A percentile compares a stretch with the other conserved stretches of the same genome.
phyloP scores from a whole-genome alignment of 1,284 basidiomycete genomes.

The Trichosporon coremiiforme region DNA sequence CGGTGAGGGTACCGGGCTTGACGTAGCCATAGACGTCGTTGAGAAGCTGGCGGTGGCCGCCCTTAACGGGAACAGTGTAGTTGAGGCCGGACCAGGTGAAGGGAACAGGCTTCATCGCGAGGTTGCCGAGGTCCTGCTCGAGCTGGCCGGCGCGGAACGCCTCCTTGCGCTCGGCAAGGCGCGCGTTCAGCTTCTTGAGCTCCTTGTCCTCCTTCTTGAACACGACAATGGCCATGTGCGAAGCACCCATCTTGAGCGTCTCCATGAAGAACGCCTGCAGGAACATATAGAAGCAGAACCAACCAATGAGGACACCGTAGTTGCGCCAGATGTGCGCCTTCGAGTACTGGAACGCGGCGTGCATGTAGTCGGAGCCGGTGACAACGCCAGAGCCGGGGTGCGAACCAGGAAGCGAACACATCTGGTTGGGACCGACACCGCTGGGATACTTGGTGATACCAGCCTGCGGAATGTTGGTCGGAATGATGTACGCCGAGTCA shows the following conservation, averaged over 20 bases:
- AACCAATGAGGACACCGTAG: constrained; percentile 59
- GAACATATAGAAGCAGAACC: constrained; percentile 65
- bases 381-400: constrained; percentile 46
- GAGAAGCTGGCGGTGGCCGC: constrained; percentile 59
- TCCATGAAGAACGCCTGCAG: constrained; percentile 55
- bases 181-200: constrained; percentile 66
- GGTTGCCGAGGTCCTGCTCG: constrained; percentile 53
- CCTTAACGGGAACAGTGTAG: constrained; percentile 61
- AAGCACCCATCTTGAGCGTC: constrained; percentile 46
- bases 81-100: constrained; percentile 58
- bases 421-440: constrained; percentile 55
- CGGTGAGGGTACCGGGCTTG: constrained; percentile 62
- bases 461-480: constrained; percentile 64
- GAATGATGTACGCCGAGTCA: constrained; percentile 69
- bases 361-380: constrained; percentile 54
- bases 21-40: constrained; percentile 63
- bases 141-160: constrained; percentile 53
- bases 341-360: constrained; percentile 50
- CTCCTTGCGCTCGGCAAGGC: constrained; percentile 63
- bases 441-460: constrained; percentile 66
- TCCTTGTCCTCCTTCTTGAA: constrained; percentile 73
- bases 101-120: constrained; percentile 55
- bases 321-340: constrained; percentile 54
- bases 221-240: constrained; percentile 60
- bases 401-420: constrained; percentile 54